Conservation (phyloP, 192 early-diverging fungal species). For the Allomyces macrogynus region DNA sequence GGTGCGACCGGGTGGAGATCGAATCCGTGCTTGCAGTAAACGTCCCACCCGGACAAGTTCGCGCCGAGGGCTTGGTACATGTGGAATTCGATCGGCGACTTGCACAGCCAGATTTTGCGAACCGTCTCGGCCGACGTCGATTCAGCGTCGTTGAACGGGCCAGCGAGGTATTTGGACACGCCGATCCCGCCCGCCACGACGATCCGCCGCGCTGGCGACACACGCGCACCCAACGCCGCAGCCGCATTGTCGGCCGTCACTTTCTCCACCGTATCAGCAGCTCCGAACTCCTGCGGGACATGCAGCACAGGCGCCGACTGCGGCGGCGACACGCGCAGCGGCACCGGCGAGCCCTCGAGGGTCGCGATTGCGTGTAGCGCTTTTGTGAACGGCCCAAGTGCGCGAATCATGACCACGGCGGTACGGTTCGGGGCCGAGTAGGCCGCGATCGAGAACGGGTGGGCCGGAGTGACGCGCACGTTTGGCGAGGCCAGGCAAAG, state of each 20-base stretch:
- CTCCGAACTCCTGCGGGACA: too few species aligned
- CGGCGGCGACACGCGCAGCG: neutral
- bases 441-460: neutral
- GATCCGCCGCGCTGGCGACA: neutral
- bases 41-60: neutral
- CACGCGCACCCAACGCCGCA: too few species aligned
- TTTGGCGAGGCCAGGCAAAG: neutral
- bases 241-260: too few species aligned
- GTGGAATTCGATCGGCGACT: neutral
- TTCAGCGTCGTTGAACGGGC: too few species aligned
- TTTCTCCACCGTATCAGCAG: too few species aligned
- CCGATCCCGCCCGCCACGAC: neutral
- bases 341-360: neutral
- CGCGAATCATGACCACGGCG: neutral
- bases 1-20: too few species aligned
- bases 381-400: neutral
- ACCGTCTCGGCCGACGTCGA: neutral
- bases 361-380: neutral
- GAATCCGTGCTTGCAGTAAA: neutral
- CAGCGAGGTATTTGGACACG: neutral
- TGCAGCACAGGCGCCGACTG: neutral
- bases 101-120: neutral
- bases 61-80: neutral
- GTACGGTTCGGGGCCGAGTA: neutral
- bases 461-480: too few species aligned